These are phyloP conservation scores for Aspergillus novofumigatus DNA, from an alignment of 2,329 filamentous ascomycete genomes.

Conservation along the genomic window DNA sequence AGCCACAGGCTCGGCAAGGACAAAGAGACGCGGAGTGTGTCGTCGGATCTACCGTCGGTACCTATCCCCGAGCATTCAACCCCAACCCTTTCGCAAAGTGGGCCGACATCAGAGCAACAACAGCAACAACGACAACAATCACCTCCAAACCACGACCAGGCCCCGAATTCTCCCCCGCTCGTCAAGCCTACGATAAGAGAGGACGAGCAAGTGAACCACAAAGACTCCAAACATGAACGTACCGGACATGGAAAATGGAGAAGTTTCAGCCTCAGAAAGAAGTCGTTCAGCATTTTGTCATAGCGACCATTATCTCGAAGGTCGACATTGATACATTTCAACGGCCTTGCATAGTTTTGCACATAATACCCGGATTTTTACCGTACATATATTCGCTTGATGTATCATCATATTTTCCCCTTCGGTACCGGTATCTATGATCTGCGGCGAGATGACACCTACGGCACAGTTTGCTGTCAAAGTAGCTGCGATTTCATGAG, in stretches of 20 bases:
- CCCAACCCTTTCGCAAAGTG: conserved; percentile 3
- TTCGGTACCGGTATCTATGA: conserved; percentile 14
- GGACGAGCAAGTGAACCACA: conserved; percentile 17
- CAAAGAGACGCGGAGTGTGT: conserved; percentile 32
- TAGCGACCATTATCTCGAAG: conserved; percentile 3
- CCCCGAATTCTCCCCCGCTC: neutral
- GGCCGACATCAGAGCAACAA: conserved; percentile 6
- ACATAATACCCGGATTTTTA: conserved; percentile 22
- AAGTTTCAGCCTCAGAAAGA: conserved; percentile 43
- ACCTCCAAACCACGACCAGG: conserved; percentile 5
- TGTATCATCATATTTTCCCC: conserved; percentile 27
- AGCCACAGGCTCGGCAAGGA: conserved; percentile 60
- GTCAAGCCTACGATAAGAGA: conserved; percentile 13
- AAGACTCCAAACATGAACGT: conserved; percentile 17
- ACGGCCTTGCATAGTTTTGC: conserved; percentile 26
- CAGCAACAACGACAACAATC: conserved; percentile 5
- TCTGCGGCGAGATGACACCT: conserved; percentile 5
- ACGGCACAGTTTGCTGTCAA: neutral
- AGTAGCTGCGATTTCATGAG: neutral
- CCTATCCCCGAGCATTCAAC: conserved; percentile 17
- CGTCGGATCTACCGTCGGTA: conserved; percentile 21
- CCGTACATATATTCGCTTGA: conserved; percentile 22
- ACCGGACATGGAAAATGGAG: conserved; percentile 30
- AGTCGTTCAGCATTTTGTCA: conserved; percentile 38
- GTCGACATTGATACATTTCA: neutral